Conservation (phyloP, 2,329 filamentous ascomycete species). For the Talaromyces sp. region DNA sequence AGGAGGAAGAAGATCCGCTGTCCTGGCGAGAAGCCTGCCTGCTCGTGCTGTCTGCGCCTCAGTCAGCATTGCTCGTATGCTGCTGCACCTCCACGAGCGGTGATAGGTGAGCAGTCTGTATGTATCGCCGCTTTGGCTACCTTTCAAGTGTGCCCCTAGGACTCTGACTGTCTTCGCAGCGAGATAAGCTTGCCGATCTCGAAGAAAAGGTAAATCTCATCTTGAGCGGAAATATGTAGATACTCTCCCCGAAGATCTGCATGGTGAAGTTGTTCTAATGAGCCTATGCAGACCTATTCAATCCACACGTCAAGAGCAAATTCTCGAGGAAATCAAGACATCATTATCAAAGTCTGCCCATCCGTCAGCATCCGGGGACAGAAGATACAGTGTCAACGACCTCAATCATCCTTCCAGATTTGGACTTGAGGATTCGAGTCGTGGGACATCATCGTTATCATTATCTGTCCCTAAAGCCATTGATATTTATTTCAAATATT, state of each 20-base stretch:
- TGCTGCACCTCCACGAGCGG: constrained; percentile 26
- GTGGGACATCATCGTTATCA: constrained; percentile 12
- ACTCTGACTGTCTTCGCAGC: constrained; percentile 25
- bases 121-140: neutral
- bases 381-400: neutral
- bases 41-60: constrained; percentile 47
- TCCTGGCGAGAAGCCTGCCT: constrained; percentile 48
- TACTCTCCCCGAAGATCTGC: constrained; percentile 8
- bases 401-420: neutral
- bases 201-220: constrained; percentile 51
- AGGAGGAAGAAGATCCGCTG: constrained; percentile 50
- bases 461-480: constrained; percentile 15
- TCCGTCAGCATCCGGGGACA: constrained; percentile 14
- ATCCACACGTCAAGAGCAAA: constrained; percentile 19
- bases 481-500: constrained; percentile 31
- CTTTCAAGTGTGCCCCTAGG: neutral
- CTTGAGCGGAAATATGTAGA: constrained; percentile 38
- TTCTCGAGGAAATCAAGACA: constrained; percentile 5
- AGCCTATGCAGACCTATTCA: constrained; percentile 13
- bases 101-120: constrained; percentile 43
- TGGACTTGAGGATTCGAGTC: constrained; percentile 5
- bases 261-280: constrained; percentile 4
- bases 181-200: constrained; percentile 47
- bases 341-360: constrained; percentile 15
- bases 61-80: constrained; percentile 45